Conservation (phyloP, 2,329 filamentous ascomycete species). For the Penicillium sp. region DNA sequence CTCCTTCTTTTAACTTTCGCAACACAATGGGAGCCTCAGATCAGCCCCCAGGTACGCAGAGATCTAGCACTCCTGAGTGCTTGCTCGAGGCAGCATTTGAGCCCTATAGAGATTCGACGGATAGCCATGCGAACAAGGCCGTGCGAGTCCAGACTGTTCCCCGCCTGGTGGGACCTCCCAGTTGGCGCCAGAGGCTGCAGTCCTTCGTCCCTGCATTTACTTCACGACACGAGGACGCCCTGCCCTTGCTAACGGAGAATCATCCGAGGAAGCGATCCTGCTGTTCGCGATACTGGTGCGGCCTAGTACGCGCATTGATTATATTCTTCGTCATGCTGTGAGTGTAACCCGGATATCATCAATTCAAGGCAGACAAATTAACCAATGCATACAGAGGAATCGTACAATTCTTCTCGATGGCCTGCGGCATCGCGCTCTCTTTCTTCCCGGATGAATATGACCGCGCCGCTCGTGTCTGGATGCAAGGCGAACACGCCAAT, state of each 20-base stretch:
- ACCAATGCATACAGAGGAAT: conserved; percentile 30
- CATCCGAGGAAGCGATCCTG: conserved; percentile 13
- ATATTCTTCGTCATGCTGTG: conserved; percentile 34
- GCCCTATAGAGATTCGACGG: conserved; percentile 15
- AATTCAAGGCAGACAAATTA: conserved; percentile 1
- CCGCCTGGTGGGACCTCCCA: conserved; percentile 13
- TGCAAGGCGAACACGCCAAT: conserved; percentile 33
- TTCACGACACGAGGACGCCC: conserved; percentile 1
- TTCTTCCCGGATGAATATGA: conserved; percentile 44
- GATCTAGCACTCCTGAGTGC: conserved; percentile 7
- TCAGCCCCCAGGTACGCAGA: conserved; percentile 1
- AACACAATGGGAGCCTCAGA: conserved; percentile 7
- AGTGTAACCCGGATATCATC: conserved; percentile 9
- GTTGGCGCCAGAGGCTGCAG: conserved; percentile 13
- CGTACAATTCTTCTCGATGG: conserved; percentile 38
- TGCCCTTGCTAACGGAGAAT: conserved; percentile 11
- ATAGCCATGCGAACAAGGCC: conserved; percentile 1
- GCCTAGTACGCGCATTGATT: conserved; percentile 18
- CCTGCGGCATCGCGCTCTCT: conserved; percentile 35
- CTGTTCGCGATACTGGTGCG: conserved; percentile 14
- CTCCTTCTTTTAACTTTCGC: not conserved
- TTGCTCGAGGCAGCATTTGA: conserved; percentile 12
- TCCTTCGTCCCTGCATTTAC: conserved; percentile 10
- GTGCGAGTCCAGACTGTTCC: conserved; percentile 2
- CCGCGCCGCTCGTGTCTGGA: conserved; percentile 39